These are phyloP conservation scores for Olyra latifolia DNA, from an alignment of 176 grass and related monocot species.

Conservation along the genomic window DNA sequence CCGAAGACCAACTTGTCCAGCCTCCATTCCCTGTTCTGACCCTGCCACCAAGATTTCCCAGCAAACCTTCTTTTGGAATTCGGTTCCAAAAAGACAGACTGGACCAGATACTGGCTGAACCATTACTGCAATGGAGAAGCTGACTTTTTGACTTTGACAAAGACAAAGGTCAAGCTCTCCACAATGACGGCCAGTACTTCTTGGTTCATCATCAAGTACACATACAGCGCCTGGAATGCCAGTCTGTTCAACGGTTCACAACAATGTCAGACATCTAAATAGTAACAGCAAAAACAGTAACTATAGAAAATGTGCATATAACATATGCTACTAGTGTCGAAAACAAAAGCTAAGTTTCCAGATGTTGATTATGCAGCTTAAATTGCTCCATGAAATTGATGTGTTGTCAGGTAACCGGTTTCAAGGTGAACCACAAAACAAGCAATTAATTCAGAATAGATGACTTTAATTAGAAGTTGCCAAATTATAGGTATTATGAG, in stretches of 20 bases:
- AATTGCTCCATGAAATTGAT: slow-evolving; percentile 18
- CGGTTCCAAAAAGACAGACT: slow-evolving; percentile 95
- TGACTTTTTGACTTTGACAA: slow-evolving; percentile 71
- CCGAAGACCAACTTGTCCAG: slow-evolving; percentile 91
- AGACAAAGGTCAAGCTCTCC: slow-evolving; percentile 75
- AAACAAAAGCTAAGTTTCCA: background rate
- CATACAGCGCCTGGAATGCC: slow-evolving; percentile 73
- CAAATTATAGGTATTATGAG: background rate
- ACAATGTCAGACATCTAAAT: slow-evolving; percentile 25
- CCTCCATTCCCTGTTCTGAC: slow-evolving; percentile 97
- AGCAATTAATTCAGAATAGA: background rate
- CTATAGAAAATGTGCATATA: slow-evolving; percentile 7
- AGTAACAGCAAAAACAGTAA: slow-evolving; percentile 15
- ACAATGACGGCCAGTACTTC: slow-evolving; percentile 74
- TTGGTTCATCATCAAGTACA: slow-evolving; percentile 96
- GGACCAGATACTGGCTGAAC: slow-evolving; percentile 94
- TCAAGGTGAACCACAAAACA: slow-evolving; percentile 8
- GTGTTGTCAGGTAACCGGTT: slow-evolving; percentile 23
- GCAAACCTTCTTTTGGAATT: slow-evolving; percentile 92
- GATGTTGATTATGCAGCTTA: background rate
- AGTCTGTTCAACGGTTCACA: slow-evolving; percentile 58
- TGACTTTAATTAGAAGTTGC: background rate
- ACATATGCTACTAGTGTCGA: background rate
- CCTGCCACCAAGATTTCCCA: slow-evolving; percentile 98
- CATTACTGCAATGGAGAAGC: slow-evolving; percentile 84